phyloP scores from a whole-genome alignment of 2,329 filamentous ascomycete genomes.

The Penicillium sp. region DNA sequence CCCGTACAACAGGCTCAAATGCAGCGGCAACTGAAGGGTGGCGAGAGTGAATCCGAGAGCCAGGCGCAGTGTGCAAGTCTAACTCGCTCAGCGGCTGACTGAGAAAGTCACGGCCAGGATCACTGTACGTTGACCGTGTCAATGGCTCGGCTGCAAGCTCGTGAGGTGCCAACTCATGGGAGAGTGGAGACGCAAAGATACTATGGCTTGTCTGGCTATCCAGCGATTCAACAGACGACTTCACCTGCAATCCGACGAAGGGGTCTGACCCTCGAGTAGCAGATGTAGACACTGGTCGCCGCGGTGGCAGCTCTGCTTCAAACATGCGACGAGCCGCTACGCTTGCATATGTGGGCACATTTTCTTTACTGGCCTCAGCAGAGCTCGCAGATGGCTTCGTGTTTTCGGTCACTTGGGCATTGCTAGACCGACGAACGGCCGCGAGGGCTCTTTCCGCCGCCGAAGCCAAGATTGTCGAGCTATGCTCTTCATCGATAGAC shows the following conservation, averaged over 20 bases:
- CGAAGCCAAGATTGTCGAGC: constrained; percentile 28
- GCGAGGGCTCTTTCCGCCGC: constrained; percentile 41
- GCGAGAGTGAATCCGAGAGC: constrained; percentile 26
- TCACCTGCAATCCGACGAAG: constrained; percentile 23
- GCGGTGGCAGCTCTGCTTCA: constrained; percentile 13
- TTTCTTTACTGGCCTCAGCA: constrained; percentile 23
- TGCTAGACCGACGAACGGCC: constrained; percentile 39
- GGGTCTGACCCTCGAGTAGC: constrained; percentile 14
- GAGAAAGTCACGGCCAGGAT: constrained; percentile 27
- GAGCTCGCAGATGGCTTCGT: constrained; percentile 7
- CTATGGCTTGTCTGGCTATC: constrained; percentile 25
- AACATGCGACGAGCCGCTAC: constrained; percentile 29
- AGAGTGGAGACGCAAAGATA: constrained; percentile 29
- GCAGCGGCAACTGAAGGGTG: constrained; percentile 16
- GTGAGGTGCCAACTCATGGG: constrained; percentile 18
- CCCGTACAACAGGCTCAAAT: constrained; percentile 16
- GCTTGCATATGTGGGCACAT: constrained; percentile 35
- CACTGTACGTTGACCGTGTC: constrained; percentile 33
- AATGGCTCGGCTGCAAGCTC: constrained; percentile 29
- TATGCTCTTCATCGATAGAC: constrained; percentile 14
- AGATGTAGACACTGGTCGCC: constrained; percentile 24
- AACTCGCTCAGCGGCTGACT: constrained; percentile 17
- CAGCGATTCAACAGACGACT: constrained; percentile 33
- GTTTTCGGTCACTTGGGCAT: constrained; percentile 25
- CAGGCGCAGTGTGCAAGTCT: constrained; percentile 27